A percentile compares a stretch with the other conserved stretches of the same genome.
Evolutionary conservation across 2,329 filamentous ascomycete species (phyloP).

Genomic region (Phoma sp.): DNA sequence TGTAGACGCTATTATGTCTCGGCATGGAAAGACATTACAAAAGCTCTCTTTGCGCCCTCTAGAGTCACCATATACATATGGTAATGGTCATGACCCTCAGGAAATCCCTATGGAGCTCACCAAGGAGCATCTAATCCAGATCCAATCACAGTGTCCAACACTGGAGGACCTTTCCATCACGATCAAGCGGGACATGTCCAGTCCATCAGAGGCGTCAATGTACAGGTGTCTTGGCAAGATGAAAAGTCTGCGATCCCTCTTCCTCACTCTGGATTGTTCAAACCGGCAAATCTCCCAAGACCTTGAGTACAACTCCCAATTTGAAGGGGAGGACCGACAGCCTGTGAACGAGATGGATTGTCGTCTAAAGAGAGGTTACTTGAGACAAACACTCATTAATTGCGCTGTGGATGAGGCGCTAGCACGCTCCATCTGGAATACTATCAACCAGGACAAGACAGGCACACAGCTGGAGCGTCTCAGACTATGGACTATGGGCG

Average conservation of each 20-base stretch:
- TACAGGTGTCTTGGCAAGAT: slow-evolving; percentile 29
- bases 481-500: slow-evolving; percentile 27
- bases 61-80: no score
- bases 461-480: slow-evolving; percentile 25
- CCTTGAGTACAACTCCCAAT: slow-evolving; percentile 16
- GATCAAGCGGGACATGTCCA: slow-evolving; percentile 26
- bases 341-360: slow-evolving; percentile 1
- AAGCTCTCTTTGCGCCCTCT: no score
- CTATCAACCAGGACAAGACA: slow-evolving; percentile 21
- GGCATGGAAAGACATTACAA: not conserved
- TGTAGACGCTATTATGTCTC: slow-evolving; percentile 16
- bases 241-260: slow-evolving; percentile 18
- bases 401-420: slow-evolving; percentile 30
- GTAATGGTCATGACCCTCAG: slow-evolving; percentile 10
- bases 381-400: slow-evolving; percentile 26
- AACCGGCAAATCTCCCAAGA: slow-evolving; percentile 20
- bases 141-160: slow-evolving; percentile 19
- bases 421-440: slow-evolving; percentile 27
- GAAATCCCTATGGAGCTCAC: slow-evolving; percentile 26
- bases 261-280: slow-evolving; percentile 25
- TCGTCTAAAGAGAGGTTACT: slow-evolving; percentile 14
- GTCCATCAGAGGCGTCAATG: slow-evolving; percentile 20
- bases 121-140: slow-evolving; percentile 19
- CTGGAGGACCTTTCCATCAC: slow-evolving; percentile 24
- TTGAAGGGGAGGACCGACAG: slow-evolving; percentile 21